Conservation (phyloP, 495 filamentous ascomycete species). For the Hypoxylon fuscum region DNA sequence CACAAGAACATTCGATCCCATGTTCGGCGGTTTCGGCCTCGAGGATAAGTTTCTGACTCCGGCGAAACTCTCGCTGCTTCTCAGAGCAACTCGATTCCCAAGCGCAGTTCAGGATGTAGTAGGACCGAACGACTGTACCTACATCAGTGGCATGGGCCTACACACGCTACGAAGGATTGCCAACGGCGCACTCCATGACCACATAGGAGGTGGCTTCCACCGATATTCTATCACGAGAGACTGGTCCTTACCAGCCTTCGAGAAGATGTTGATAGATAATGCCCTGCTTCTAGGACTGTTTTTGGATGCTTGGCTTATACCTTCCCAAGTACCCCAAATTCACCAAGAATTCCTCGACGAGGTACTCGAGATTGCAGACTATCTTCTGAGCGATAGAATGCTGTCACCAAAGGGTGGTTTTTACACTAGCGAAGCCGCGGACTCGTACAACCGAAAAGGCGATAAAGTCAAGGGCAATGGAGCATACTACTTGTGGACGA, state of each 20-base stretch:
- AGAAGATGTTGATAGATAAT: slow-evolving; percentile 98
- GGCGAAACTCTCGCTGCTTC: slow-evolving; percentile 81
- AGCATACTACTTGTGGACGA: slow-evolving; percentile 94
- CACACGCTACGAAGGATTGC: slow-evolving; percentile 83
- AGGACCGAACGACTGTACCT: slow-evolving; percentile 77
- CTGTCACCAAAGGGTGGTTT: slow-evolving; percentile 77
- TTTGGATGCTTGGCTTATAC: slow-evolving; percentile 84
- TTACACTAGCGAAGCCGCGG: slow-evolving; percentile 89
- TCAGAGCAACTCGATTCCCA: slow-evolving; percentile 79
- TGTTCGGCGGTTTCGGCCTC: slow-evolving; percentile 80
- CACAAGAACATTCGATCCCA: slow-evolving; percentile 76
- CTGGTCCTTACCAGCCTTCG: slow-evolving; percentile 95
- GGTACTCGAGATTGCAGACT: slow-evolving; percentile 84
- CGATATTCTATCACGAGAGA: slow-evolving; percentile 89
- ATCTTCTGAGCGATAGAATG: slow-evolving; percentile 76
- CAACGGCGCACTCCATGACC: slow-evolving; percentile 88
- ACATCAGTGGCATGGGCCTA: slow-evolving; percentile 82
- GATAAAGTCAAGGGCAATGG: slow-evolving; percentile 91
- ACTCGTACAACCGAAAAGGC: slow-evolving; percentile 77
- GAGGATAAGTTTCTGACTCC: slow-evolving; percentile 94
- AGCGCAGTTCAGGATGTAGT: slow-evolving; percentile 82
- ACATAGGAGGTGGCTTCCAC: slow-evolving; percentile 90
- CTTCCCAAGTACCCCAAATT: slow-evolving; percentile 62
- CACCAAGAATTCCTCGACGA: slow-evolving; percentile 75
- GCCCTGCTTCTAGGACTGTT: slow-evolving; percentile 87